phyloP scores from a whole-genome alignment of 2,329 filamentous ascomycete species.

The Penicillium sp. region DNA sequence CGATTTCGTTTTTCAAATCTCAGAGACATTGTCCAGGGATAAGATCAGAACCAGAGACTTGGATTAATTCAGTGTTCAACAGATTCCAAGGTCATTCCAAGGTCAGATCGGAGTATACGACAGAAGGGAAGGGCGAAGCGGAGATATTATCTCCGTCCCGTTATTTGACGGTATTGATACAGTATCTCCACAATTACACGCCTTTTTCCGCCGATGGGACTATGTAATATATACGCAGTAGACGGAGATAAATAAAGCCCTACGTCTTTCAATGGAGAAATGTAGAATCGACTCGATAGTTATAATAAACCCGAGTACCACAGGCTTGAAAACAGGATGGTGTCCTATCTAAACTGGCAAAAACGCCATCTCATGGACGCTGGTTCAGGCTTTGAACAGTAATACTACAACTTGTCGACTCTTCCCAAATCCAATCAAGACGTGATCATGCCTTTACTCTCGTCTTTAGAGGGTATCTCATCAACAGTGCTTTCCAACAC shows the following conservation, averaged over 20 bases:
- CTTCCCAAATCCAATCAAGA: not conserved
- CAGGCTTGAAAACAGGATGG: no score
- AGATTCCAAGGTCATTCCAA: not conserved
- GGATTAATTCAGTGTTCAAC: not conserved
- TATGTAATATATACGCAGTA: not conserved
- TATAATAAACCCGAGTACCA: not conserved
- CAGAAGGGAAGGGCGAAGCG: not conserved
- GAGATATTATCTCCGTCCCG: conserved; percentile 8
- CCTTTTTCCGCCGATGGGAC: not conserved
- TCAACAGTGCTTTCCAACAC: conserved; percentile 4
- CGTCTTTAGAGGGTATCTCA: conserved; percentile 1
- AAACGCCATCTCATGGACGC: not conserved
- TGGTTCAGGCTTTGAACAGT: not conserved
- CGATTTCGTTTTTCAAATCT: conserved; percentile 11
- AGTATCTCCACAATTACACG: not conserved
- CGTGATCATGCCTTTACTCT: not conserved
- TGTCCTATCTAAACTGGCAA: no score
- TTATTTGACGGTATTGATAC: not conserved
- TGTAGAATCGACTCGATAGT: not conserved
- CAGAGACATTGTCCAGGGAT: not conserved
- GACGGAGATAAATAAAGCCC: not conserved
- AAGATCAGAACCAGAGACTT: no score
- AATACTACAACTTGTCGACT: not conserved
- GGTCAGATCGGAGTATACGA: not conserved
- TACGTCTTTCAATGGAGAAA: not conserved